A percentile compares a stretch with the other conserved stretches of the same genome.
Evolutionary conservation across 2,329 filamentous ascomycete genomes (phyloP).

Genomic region (Cladosporium velox): DNA sequence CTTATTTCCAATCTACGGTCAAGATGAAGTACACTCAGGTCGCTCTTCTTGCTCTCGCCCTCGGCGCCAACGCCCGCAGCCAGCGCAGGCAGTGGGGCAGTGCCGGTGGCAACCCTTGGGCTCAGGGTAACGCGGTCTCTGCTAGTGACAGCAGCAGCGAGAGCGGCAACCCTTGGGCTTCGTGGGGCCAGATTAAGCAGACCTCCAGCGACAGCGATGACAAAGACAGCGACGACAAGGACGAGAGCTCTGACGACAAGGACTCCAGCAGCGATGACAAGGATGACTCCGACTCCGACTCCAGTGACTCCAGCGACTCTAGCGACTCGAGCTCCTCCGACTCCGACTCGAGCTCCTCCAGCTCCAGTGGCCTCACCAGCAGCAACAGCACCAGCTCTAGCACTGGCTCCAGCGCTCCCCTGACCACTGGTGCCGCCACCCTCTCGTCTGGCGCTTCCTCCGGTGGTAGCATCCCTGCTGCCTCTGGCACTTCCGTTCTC

Average conservation of each 20-base stretch:
- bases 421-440: conserved; percentile 21
- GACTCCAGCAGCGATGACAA: neutral
- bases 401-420: conserved; percentile 12
- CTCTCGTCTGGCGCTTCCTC: conserved; percentile 1
- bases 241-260: neutral
- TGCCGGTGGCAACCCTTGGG: neutral
- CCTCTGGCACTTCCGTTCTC: conserved; percentile 25
- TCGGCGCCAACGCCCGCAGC: conserved; percentile 22
- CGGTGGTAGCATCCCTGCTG: conserved; percentile 27
- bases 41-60: conserved; percentile 20
- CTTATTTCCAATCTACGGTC: neutral
- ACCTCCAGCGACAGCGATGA: neutral
- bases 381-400: neutral
- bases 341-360: neutral
- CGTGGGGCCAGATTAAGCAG: neutral
- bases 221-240: neutral
- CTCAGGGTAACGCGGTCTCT: neutral
- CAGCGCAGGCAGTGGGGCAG: conserved; percentile 6
- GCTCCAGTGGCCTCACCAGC: neutral
- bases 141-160: neutral
- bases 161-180: neutral
- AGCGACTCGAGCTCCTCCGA: neutral
- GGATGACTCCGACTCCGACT: neutral
- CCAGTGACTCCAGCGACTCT: neutral
- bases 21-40: conserved; percentile 23